These are phyloP conservation scores for Neurospora sp. DNA, from an alignment of 2,329 filamentous ascomycete species.

Conservation along the genomic window DNA sequence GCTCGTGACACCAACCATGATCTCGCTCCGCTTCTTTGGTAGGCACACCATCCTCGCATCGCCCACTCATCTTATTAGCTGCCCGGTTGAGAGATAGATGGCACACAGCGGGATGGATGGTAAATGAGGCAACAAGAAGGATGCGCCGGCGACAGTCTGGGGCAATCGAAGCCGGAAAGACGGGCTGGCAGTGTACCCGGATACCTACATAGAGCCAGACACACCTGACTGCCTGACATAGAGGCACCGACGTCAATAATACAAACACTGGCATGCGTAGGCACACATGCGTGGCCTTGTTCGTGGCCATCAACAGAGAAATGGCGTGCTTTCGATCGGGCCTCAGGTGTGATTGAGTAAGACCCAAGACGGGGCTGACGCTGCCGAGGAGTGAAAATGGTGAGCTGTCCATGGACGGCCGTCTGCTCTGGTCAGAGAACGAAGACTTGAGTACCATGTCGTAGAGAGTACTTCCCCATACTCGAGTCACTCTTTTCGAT, in stretches of 20 bases:
- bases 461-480: background rate
- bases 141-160: background rate
- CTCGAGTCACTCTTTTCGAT: background rate
- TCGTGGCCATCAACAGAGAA: background rate
- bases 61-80: background rate
- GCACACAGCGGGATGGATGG: background rate
- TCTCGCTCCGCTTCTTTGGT: background rate
- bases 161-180: background rate
- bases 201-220: background rate
- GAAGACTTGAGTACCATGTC: background rate
- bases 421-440: background rate
- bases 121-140: background rate
- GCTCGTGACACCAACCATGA: background rate
- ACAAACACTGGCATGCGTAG: background rate
- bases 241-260: background rate
- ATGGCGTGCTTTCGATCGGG: background rate
- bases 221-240: background rate
- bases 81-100: background rate
- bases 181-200: background rate
- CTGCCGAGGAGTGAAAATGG: background rate
- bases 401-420: background rate
- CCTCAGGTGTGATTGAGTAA: background rate
- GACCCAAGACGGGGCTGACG: background rate
- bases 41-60: background rate
- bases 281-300: background rate